phyloP scores from a whole-genome alignment of 2,329 filamentous ascomycete species.

The Bipolaris zeicola region DNA sequence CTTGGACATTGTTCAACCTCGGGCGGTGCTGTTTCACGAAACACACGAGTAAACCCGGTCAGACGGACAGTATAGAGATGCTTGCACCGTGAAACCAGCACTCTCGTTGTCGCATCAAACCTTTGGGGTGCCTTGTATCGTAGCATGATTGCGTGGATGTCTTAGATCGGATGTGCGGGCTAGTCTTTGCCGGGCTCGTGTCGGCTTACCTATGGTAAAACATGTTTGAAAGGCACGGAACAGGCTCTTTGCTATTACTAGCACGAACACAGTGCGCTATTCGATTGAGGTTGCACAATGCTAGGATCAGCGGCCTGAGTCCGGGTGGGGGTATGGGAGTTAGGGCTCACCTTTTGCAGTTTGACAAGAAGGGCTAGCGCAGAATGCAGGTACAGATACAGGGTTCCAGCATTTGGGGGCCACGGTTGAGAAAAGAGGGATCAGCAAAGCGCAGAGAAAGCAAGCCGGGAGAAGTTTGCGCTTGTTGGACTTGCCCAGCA shows the following conservation, averaged over 20 bases:
- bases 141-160: background rate
- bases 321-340: slow-evolving; percentile 1
- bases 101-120: background rate
- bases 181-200: background rate
- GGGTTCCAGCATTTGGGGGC: background rate
- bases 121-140: too few species aligned
- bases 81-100: background rate
- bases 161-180: background rate
- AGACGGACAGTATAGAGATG: background rate
- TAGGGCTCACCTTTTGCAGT: background rate
- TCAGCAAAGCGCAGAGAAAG: background rate
- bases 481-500: background rate
- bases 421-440: background rate
- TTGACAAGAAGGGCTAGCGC: slow-evolving; percentile 5
- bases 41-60: background rate
- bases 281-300: background rate
- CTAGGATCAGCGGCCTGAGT: slow-evolving; percentile 4
- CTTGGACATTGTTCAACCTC: background rate
- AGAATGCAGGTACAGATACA: slow-evolving; percentile 18
- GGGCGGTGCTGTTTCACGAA: background rate
- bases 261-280: background rate
- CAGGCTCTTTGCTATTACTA: background rate
- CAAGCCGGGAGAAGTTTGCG: background rate
- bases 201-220: background rate
- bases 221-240: background rate